Conservation (phyloP, 192 early-diverging fungal genomes). For the Linnemannia elongata region DNA sequence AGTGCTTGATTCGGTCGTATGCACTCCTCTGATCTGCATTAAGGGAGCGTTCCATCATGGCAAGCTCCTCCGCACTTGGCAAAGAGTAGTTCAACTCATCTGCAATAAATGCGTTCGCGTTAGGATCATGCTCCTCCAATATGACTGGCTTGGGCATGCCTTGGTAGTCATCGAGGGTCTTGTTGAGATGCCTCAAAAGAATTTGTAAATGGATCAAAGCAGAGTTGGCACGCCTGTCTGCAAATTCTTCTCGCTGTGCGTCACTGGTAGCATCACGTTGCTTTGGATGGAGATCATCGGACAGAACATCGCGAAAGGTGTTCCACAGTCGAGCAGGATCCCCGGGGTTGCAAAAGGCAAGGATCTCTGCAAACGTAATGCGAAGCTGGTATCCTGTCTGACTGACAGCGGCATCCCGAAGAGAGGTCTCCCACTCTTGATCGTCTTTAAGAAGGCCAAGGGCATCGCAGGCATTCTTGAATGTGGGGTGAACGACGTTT, state of each 20-base stretch:
- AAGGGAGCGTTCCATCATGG: conserved; percentile 19
- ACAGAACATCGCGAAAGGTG: neutral
- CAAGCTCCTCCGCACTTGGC: conserved; percentile 20
- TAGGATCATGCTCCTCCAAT: neutral
- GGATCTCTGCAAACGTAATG: conserved; percentile 18
- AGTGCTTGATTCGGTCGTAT: conserved; percentile 17
- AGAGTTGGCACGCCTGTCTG: neutral
- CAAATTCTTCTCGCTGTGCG: neutral
- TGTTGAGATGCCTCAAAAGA: neutral
- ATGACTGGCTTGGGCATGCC: conserved; percentile 7
- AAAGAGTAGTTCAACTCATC: conserved; percentile 16
- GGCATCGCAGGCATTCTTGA: conserved; percentile 42
- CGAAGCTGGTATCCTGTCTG: conserved; percentile 32
- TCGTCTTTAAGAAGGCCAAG: too few relatives aligned
- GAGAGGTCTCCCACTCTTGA: conserved; percentile 35
- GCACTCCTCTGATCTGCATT: conserved; percentile 21
- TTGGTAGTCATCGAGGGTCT: conserved; percentile 1
- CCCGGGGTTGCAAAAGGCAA: neutral
- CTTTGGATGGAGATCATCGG: conserved; percentile 16
- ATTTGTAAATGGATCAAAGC: neutral
- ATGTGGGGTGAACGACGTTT: conserved; percentile 10
- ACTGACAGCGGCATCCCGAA: conserved; percentile 20
- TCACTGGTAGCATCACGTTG: neutral
- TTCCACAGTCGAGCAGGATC: conserved; percentile 2
- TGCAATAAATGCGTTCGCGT: conserved; percentile 12